Percentiles rank a stretch among this genome's conserved stretches.
Evolutionary conservation across 441 rosid genomes (phyloP).

Genomic region (Raphanus hybrid): DNA sequence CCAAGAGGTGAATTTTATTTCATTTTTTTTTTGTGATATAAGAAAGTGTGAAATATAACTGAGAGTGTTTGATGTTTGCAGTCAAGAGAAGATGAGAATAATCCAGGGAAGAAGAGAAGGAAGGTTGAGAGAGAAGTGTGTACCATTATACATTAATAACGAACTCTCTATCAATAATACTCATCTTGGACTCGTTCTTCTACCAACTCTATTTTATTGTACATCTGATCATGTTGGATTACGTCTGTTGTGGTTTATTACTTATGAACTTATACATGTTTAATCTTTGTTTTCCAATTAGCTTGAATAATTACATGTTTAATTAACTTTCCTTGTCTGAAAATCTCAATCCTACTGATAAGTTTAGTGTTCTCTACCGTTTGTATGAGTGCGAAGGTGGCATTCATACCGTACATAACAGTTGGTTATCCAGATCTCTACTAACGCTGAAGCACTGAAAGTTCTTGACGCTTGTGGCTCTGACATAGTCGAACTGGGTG

Average conservation of each 20-base stretch:
- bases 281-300: conserved; percentile 1
- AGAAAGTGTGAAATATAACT: conserved; percentile 7
- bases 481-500: too few species aligned
- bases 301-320: conserved; percentile 29
- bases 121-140: conserved; percentile 31
- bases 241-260: conserved; percentile 19
- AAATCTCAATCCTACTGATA: too few species aligned
- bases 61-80: background rate
- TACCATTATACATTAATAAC: conserved; percentile 31
- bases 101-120: conserved; percentile 38
- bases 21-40: background rate
- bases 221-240: conserved; percentile 32
- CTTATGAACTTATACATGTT: conserved; percentile 18
- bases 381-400: too few species aligned
- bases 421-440: too few species aligned
- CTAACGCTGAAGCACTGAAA: too few species aligned
- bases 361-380: too few species aligned
- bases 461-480: too few species aligned
- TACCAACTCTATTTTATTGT: conserved; percentile 12
- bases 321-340: background rate
- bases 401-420: too few species aligned
- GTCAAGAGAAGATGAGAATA: conserved; percentile 34
- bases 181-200: conserved; percentile 7
- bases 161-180: background rate
- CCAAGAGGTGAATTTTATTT: conserved; percentile 59